phyloP scores from a whole-genome alignment of 108 stramenopile species.

The Stephanodiscus triporus region DNA sequence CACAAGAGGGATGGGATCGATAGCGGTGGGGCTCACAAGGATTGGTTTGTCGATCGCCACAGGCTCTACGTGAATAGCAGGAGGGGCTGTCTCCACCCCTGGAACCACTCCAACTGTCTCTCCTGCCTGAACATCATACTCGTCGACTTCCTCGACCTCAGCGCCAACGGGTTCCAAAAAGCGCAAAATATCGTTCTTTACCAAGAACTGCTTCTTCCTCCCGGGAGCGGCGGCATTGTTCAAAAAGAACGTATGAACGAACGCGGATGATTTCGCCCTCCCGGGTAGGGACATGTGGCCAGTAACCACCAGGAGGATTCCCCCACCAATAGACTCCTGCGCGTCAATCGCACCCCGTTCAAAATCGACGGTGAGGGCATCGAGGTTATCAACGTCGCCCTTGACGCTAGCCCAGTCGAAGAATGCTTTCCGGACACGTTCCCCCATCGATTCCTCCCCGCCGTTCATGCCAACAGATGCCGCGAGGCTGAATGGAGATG shows the following conservation, averaged over 20 bases:
- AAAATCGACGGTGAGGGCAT: constrained; percentile 51
- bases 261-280: constrained; percentile 41
- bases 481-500: constrained; percentile 22
- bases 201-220: constrained; percentile 69
- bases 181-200: constrained; percentile 81
- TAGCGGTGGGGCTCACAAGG: background rate
- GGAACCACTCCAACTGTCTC: constrained; percentile 8
- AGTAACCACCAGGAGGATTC: constrained; percentile 80
- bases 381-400: constrained; percentile 3
- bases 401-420: constrained; percentile 30
- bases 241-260: constrained; percentile 85
- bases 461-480: background rate
- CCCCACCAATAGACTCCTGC: constrained; percentile 70
- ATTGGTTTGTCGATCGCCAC: constrained; percentile 13
- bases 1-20: constrained; percentile 13
- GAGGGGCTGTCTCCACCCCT: constrained; percentile 6
- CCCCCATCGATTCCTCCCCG: constrained; percentile 17
- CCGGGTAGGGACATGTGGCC: constrained; percentile 55
- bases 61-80: constrained; percentile 5
- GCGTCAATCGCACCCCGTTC: constrained; percentile 86
- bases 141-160: constrained; percentile 17
- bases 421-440: constrained; percentile 35
- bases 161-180: constrained; percentile 53
- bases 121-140: constrained; percentile 5
- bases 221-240: constrained; percentile 40